Base-by-base conservation (phyloP, 148 eudicot species). In the Camellia granthamiana region DNA sequence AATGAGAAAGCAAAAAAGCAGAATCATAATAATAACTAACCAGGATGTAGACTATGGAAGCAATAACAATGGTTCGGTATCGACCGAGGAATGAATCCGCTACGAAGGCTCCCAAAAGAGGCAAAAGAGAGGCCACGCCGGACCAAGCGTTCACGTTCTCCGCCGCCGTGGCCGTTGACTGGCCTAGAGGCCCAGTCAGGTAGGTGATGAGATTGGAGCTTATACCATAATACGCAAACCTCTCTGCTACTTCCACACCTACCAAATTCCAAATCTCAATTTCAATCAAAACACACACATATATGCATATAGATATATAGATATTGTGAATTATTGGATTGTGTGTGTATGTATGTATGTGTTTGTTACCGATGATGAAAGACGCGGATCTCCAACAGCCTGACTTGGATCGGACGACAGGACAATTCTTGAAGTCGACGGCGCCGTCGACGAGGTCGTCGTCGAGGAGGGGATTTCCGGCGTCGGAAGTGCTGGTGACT, bases 331-430 rank as follows among this genome's bases (percentile, higher is more conserved):
- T 6, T 13, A 46, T 16, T 30, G 30, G 56, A 8, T 0, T 11
- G 2, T 9, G 6, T 47, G 62, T 6, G 59, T 52, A 19, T 47
- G 7, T 13, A 7, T 4, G 15, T n/a, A 55, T 43, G 76, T 56
- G 69, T 59, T 16, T 44, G 65, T 58, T 77, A 91, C 97, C 94
- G 44, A 92, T 88, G 83, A 91, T 88, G 84, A 91, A 91, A 65
- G 78, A 77, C 15, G 94, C 91, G 30, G 97, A 92, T 80, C 84
- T 78, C 97, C 97, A 92, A 16, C 89, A 80, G 15, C 94, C 94
- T 30, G 89, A 86, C 67, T 83, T 83, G 19, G 91, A 88, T 68
- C 94, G 85, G 65, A 73, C 10, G 58, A 84, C 90, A 4, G 91
- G 92, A 5, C 82, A 85, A 73, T 85, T 78, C 51, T 84, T 85